phyloP scores from a whole-genome alignment of 1,139 yeast species.

The Debaryomycetaceae sp. region DNA sequence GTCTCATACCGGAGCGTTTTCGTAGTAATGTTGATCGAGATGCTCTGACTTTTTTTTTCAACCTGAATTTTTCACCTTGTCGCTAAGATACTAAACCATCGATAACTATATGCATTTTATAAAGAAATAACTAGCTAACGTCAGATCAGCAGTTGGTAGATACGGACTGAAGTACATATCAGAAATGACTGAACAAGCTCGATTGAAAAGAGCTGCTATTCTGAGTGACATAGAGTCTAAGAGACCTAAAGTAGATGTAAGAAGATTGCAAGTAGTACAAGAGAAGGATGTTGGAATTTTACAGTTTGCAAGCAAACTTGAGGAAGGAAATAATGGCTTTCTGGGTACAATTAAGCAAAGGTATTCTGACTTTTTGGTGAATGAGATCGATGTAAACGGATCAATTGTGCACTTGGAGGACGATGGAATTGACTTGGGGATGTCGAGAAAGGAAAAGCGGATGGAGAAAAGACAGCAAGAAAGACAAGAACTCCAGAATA shows the following conservation, averaged over 20 bases:
- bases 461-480: slow-evolving; percentile 44
- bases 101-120: slow-evolving; percentile 4
- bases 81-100: not conserved
- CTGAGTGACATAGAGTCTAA: not conserved
- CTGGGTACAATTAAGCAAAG: slow-evolving; percentile 79
- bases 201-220: slow-evolving; percentile 6
- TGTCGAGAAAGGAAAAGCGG: slow-evolving; percentile 50
- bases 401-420: slow-evolving; percentile 73
- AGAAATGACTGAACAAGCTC: slow-evolving; percentile 7
- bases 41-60: slow-evolving; percentile 1
- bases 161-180: slow-evolving; percentile 3
- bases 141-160: slow-evolving; percentile 1
- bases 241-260: slow-evolving; percentile 2
- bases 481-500: slow-evolving; percentile 31
- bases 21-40: slow-evolving; percentile 2
- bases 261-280: slow-evolving; percentile 22
- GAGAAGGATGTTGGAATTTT: slow-evolving; percentile 87
- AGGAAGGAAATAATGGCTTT: slow-evolving; percentile 56
- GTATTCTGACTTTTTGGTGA: slow-evolving; percentile 92
- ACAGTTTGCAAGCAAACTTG: slow-evolving; percentile 49
- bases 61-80: not conserved
- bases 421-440: slow-evolving; percentile 58
- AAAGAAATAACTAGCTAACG: slow-evolving; percentile 7
- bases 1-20: not conserved
- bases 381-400: slow-evolving; percentile 71